Conservation (phyloP, 75 land plant genomes). For the Cupressus sempervirens region DNA sequence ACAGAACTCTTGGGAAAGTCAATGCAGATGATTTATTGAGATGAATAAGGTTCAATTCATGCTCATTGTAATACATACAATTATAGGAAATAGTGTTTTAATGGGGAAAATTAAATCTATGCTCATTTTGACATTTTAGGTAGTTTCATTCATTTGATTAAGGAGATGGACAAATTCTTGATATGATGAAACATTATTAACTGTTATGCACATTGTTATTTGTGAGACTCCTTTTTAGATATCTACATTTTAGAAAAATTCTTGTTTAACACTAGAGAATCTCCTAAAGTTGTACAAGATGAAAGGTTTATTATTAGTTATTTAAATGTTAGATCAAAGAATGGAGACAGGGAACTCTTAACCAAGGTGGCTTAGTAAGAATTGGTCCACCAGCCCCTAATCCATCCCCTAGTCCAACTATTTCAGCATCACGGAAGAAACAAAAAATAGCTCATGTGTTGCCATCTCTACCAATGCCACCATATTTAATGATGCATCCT, state of each 20-base stretch:
- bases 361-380: conserved; percentile 40
- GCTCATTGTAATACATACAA: neutral
- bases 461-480: conserved; percentile 43
- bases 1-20: conserved; percentile 67
- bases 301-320: neutral
- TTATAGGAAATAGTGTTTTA: neutral
- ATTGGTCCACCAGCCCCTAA: conserved; percentile 57
- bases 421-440: conserved; percentile 83
- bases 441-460: conserved; percentile 53
- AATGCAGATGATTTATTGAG: conserved; percentile 68
- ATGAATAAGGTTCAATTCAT: conserved; percentile 48
- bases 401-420: conserved; percentile 74
- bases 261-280: neutral
- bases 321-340: conserved; percentile 10
- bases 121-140: neutral
- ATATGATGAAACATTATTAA: neutral
- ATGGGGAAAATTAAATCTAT: neutral
- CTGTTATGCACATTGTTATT: neutral
- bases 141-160: neutral
- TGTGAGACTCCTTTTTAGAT: conserved; percentile 1
- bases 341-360: conserved; percentile 38
- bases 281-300: neutral
- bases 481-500: conserved; percentile 52
- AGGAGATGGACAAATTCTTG: neutral
- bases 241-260: neutral